Base-by-base conservation (phyloP, 2,329 filamentous ascomycete species). In the Rutstroemia sp. region DNA sequence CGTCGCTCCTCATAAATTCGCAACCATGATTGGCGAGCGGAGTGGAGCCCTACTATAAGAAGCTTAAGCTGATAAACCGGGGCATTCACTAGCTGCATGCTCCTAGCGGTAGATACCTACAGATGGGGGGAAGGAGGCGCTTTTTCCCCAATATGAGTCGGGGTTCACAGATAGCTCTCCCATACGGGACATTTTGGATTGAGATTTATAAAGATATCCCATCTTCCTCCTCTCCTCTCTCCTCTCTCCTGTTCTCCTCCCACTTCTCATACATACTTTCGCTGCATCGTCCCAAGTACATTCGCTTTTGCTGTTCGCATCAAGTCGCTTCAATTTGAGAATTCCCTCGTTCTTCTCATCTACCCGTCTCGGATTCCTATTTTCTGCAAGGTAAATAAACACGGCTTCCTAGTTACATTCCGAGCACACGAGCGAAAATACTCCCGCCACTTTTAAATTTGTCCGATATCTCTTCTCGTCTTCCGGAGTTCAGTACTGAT, bases 371-470 rank as follows among this genome's bases (percentile, higher is more conserved):
- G 9, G n/a, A 27, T 48, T 14, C 25, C 12, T 1, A 25, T 14
- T 19, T 27, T 49, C 37, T 37, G 34, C 52, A 55, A 50, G 52
- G 52, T 37, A 55, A 50, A 23, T 44, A 55, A 55, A 50, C 21
- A 34, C 45, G 34, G 37, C 39, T 55, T 55, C 37, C 46, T 50
- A 38, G 52, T 55, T 50, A 55, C 52, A 55, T 55, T 55, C 52
- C 37, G 48, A 30, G 16, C 37, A 12, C 4, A 25, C 52, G 17
- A 50, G 41, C 52, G 38, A 50, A 37, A 50, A 55, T 30, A 49
- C 52, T 42, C 21, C 45, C 37, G 52, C 46, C 52, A 50, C 46
- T 48, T 55, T 55, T 50, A 55, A 50, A 34, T 30, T 50, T 23
- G 52, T 49, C 45, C 52, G 34, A 55, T 46, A 42, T 17, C 38